A percentile compares a stretch with the other conserved stretches of the same genome.
Evolutionary conservation across 2,329 filamentous ascomycete species (phyloP).

Genomic region (Mycosphaerella sp.): DNA sequence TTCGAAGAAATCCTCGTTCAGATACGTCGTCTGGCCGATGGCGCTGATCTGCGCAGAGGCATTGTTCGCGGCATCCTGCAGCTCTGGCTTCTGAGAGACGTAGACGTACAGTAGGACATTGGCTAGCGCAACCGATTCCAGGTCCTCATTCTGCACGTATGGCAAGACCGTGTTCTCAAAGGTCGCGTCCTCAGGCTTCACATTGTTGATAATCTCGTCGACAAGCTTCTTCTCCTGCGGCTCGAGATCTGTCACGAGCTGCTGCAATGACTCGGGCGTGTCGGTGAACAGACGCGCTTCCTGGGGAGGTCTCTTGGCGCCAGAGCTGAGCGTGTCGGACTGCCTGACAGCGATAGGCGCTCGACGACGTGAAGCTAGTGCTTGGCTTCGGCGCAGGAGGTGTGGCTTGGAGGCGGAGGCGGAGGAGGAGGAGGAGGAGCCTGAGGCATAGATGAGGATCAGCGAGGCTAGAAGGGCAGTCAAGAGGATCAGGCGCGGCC

Average conservation of each 20-base stretch:
- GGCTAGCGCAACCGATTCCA: conserved; percentile 41
- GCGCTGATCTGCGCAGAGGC: conserved; percentile 48
- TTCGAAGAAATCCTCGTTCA: conserved; percentile 70
- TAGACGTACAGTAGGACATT: conserved; percentile 47
- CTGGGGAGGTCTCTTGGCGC: conserved; percentile 2
- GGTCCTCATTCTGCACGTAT: conserved; percentile 55
- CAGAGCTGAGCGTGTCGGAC: neutral
- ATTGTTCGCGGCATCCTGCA: conserved; percentile 42
- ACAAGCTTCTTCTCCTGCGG: conserved; percentile 48
- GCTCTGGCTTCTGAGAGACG: conserved; percentile 39
- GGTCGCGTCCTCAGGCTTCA: conserved; percentile 49
- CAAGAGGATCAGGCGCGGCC: too few species aligned
- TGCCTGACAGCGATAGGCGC: neutral
- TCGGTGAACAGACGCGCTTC: neutral
- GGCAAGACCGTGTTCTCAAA: conserved; percentile 56
- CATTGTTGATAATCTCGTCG: conserved; percentile 58
- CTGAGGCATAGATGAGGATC: too few species aligned
- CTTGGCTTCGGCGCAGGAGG: too few species aligned
- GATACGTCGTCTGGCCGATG: conserved; percentile 65
- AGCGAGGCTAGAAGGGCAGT: too few species aligned
- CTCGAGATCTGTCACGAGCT: neutral
- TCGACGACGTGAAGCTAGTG: too few species aligned
- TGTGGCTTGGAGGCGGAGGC: too few species aligned
- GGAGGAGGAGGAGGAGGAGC: too few species aligned
- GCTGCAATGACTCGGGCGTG: neutral